These are phyloP conservation scores for Saturnispora silvae DNA, from an alignment of 805 yeast genomes.

Conservation along the genomic window DNA sequence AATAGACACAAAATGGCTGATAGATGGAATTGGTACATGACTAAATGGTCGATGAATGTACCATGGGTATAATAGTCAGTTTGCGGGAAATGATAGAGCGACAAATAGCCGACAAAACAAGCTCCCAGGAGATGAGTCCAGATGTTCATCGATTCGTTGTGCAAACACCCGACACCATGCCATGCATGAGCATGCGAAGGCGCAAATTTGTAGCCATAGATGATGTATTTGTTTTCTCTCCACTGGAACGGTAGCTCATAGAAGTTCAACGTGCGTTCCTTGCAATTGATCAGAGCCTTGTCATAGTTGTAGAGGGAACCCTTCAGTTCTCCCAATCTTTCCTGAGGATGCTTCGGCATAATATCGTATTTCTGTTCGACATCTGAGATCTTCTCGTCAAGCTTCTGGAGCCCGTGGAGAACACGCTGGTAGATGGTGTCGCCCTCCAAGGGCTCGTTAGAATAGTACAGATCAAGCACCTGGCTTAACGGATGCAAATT, in stretches of 20 bases:
- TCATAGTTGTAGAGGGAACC: slow-evolving; percentile 37
- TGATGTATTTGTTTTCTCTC: slow-evolving; percentile 84
- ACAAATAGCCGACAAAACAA: slow-evolving; percentile 42
- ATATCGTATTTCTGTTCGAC: slow-evolving; percentile 27
- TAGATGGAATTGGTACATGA: slow-evolving; percentile 52
- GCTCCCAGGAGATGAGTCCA: slow-evolving; percentile 87
- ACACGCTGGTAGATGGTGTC: slow-evolving; percentile 18
- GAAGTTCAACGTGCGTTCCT: slow-evolving; percentile 49
- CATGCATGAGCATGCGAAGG: slow-evolving; percentile 50
- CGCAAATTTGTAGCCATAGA: slow-evolving; percentile 78
- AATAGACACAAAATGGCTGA: slow-evolving; percentile 70
- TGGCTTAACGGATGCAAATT: slow-evolving; percentile 22
- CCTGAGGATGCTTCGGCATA: slow-evolving; percentile 19
- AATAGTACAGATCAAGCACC: slow-evolving; percentile 24
- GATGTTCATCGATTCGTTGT: slow-evolving; percentile 85
- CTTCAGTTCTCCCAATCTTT: slow-evolving; percentile 20
- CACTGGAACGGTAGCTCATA: slow-evolving; percentile 86
- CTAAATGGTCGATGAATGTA: slow-evolving; percentile 31
- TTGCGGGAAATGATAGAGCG: slow-evolving; percentile 51
- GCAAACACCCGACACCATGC: slow-evolving; percentile 49
- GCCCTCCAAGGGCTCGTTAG: slow-evolving; percentile 8
- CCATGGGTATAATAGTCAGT: slow-evolving; percentile 39
- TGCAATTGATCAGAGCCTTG: slow-evolving; percentile 34
- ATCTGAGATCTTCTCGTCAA: slow-evolving; percentile 32
- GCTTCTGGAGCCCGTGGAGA: slow-evolving; percentile 27